Conservation (phyloP, 768 basidiomycete genomes). For the Boletus barrowsii region DNA sequence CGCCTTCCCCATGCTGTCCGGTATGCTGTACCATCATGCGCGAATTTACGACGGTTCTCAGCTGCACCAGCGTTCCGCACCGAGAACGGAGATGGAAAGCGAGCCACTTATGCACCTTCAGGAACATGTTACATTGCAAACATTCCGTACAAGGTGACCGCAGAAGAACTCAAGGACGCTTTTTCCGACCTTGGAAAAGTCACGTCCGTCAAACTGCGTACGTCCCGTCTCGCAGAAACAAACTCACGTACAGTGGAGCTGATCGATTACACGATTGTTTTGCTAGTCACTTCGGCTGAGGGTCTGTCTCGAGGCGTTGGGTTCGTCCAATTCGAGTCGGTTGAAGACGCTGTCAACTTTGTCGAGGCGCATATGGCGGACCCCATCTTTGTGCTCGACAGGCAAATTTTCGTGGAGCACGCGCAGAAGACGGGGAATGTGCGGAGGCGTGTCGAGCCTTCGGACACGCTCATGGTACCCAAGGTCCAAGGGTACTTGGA, state of each 20-base stretch:
- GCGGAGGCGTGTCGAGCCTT: slow-evolving; percentile 17
- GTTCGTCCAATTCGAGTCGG: slow-evolving; percentile 41
- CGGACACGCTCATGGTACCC: slow-evolving; percentile 31
- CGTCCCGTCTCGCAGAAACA: slow-evolving; percentile 18
- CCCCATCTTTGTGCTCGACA: slow-evolving; percentile 47
- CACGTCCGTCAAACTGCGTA: slow-evolving; percentile 38
- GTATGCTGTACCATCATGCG: neutral
- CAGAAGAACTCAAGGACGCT: slow-evolving; percentile 38
- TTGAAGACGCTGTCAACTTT: slow-evolving; percentile 38
- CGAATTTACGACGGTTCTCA: slow-evolving; percentile 21
- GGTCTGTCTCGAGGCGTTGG: slow-evolving; percentile 44
- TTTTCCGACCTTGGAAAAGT: slow-evolving; percentile 46
- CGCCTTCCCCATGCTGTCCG: slow-evolving; percentile 1
- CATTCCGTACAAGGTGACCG: slow-evolving; percentile 47
- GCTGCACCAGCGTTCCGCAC: slow-evolving; percentile 6
- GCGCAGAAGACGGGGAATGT: slow-evolving; percentile 16
- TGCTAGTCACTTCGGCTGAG: slow-evolving; percentile 22
- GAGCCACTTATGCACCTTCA: slow-evolving; percentile 25
- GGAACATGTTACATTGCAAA: slow-evolving; percentile 47
- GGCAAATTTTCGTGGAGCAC: slow-evolving; percentile 43
- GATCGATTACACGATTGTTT: neutral
- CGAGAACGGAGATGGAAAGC: neutral
- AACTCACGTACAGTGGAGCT: neutral
- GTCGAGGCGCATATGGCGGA: slow-evolving; percentile 38
- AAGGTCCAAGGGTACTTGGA: slow-evolving; percentile 25